These are phyloP conservation scores for Debaryomyces robertsiae DNA, from an alignment of 1,139 yeast species.

Conservation along the genomic window DNA sequence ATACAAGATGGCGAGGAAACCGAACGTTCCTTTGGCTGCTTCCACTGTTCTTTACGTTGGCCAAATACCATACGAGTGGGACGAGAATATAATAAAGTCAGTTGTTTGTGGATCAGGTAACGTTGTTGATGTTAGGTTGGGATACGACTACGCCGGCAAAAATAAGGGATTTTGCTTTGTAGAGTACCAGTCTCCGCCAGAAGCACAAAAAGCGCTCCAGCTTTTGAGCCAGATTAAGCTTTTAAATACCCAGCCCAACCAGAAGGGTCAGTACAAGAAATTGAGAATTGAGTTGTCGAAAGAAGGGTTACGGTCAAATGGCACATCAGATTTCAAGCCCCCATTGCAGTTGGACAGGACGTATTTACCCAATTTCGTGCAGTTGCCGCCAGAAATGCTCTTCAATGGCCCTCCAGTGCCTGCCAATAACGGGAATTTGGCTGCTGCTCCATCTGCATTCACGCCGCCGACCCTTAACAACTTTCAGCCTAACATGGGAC, in stretches of 20 bases:
- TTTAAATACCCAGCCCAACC: slow-evolving; percentile 29
- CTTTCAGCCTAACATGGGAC: slow-evolving; percentile 9
- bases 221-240: slow-evolving; percentile 48
- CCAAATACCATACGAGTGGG: slow-evolving; percentile 67
- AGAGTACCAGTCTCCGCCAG: slow-evolving; percentile 54
- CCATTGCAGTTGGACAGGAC: slow-evolving; percentile 44
- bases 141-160: slow-evolving; percentile 62
- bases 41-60: slow-evolving; percentile 58
- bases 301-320: slow-evolving; percentile 53
- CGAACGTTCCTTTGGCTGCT: slow-evolving; percentile 10
- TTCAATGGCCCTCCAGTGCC: slow-evolving; percentile 16
- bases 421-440: slow-evolving; percentile 5
- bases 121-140: slow-evolving; percentile 62
- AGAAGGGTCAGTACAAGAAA: slow-evolving; percentile 38
- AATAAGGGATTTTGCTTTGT: slow-evolving; percentile 68
- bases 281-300: slow-evolving; percentile 61
- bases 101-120: slow-evolving; percentile 69
- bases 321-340: slow-evolving; percentile 38
- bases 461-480: slow-evolving; percentile 7
- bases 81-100: slow-evolving; percentile 52
- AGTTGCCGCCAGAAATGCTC: slow-evolving; percentile 54
- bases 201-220: slow-evolving; percentile 52
- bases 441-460: slow-evolving; percentile 6
- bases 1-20: slow-evolving; percentile 14
- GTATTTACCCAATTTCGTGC: slow-evolving; percentile 55